These are phyloP conservation scores for Inonotus hispidus DNA, from an alignment of 1,284 basidiomycete species.

Conservation along the genomic window DNA sequence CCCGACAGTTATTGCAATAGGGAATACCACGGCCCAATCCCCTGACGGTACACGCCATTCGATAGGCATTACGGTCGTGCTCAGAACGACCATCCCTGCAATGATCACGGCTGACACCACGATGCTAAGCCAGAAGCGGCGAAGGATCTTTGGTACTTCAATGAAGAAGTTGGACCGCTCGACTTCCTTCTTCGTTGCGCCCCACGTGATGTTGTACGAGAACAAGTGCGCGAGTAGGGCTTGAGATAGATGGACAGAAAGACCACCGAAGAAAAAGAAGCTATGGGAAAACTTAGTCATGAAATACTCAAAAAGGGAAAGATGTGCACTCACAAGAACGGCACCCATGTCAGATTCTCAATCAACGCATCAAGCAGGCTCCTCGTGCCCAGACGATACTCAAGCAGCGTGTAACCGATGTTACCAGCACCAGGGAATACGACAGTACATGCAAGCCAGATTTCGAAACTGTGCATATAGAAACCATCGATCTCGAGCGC, in stretches of 20 bases:
- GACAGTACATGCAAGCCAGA: conserved; percentile 71
- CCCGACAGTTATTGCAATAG: conserved; percentile 56
- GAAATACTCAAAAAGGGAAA: conserved; percentile 16
- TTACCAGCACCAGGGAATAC: conserved; percentile 75
- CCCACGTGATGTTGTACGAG: conserved; percentile 82
- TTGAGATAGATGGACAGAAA: conserved; percentile 66
- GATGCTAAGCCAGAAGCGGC: conserved; percentile 66
- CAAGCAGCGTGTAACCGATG: conserved; percentile 62
- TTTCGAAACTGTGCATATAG: conserved; percentile 68
- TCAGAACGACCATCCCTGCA: conserved; percentile 50
- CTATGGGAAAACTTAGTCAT: conserved; percentile 33
- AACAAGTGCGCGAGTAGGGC: conserved; percentile 78
- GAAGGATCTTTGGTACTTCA: conserved; percentile 77
- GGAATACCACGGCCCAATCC: conserved; percentile 67
- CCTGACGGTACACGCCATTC: conserved; percentile 57
- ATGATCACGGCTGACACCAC: conserved; percentile 44
- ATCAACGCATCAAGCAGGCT: conserved; percentile 46
- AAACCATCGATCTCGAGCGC: conserved; percentile 62
- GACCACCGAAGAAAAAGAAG: conserved; percentile 81
- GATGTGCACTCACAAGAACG: conserved; percentile 61
- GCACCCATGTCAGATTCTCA: conserved; percentile 72
- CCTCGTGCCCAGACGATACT: conserved; percentile 69
- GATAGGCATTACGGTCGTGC: conserved; percentile 44
- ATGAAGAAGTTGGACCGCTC: conserved; percentile 83
- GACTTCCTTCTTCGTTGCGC: conserved; percentile 75